phyloP scores from a whole-genome alignment of 2,329 filamentous ascomycete genomes.

The Fusarium foetens region DNA sequence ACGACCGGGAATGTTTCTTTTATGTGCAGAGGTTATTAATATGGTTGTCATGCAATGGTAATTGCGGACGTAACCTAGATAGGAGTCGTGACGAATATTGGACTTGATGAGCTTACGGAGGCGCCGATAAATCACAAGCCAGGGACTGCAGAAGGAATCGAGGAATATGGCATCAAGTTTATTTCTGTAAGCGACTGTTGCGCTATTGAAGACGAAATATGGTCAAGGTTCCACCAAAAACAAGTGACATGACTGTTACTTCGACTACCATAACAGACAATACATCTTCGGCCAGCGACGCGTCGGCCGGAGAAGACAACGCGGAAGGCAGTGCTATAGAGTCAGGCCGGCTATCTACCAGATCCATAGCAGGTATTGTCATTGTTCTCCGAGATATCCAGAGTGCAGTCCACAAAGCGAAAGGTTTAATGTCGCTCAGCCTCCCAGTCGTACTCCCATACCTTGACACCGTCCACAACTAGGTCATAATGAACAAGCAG shows the following conservation, averaged over 20 bases:
- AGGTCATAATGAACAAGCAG: background rate
- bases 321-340: background rate
- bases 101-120: background rate
- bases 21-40: too few relatives aligned
- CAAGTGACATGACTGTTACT: background rate
- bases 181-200: background rate
- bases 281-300: background rate
- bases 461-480: background rate
- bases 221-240: background rate
- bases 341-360: background rate
- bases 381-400: background rate
- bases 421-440: accelerated
- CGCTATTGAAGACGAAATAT: background rate
- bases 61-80: background rate
- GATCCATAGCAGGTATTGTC: background rate
- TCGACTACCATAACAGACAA: background rate
- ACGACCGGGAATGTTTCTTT: too few relatives aligned
- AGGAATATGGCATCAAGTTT: background rate
- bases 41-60: too few relatives aligned
- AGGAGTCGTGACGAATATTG: background rate
- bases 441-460: background rate
- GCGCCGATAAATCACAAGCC: background rate
- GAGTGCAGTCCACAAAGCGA: accelerated
- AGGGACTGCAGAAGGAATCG: background rate
- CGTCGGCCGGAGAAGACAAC: background rate